phyloP scores from a whole-genome alignment of 208 protist genomes.

The Acanthamoeba triangularis region DNA sequence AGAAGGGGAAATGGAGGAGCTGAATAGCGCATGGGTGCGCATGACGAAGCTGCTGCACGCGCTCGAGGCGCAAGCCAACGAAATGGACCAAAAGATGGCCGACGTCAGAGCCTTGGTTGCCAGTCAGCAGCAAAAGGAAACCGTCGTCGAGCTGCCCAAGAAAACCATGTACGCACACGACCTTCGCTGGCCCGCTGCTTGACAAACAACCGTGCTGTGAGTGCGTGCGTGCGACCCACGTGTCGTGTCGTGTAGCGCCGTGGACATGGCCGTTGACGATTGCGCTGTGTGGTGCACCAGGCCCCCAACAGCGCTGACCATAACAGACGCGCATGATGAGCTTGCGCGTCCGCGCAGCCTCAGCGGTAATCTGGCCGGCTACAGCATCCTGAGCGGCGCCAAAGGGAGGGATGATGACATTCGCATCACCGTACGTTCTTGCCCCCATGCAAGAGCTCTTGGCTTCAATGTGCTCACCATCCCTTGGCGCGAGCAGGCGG shows the following conservation, averaged over 20 bases:
- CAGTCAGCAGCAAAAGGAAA: background rate
- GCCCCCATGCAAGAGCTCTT: background rate
- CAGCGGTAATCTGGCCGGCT: background rate
- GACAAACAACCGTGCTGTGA: too few relatives aligned
- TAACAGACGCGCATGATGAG: background rate
- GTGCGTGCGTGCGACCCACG: too few relatives aligned
- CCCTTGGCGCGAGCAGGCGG: background rate
- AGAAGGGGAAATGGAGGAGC: background rate
- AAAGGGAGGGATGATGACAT: background rate
- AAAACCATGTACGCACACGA: too few relatives aligned
- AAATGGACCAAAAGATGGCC: background rate
- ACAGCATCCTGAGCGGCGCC: background rate
- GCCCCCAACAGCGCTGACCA: too few relatives aligned
- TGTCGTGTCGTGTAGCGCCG: too few relatives aligned
- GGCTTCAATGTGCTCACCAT: background rate
- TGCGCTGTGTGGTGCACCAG: too few relatives aligned
- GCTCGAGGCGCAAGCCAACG: background rate
- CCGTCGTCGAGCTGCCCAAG: background rate
- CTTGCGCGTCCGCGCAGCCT: background rate
- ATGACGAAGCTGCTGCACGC: slow-evolving; percentile 26
- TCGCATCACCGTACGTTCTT: background rate
- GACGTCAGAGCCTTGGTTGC: background rate
- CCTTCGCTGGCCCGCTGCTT: too few relatives aligned
- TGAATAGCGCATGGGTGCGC: background rate
- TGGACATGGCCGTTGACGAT: too few relatives aligned